Evolutionary conservation across 108 stramenopile genomes (phyloP).

Genomic region (Nitzschia sp.): DNA sequence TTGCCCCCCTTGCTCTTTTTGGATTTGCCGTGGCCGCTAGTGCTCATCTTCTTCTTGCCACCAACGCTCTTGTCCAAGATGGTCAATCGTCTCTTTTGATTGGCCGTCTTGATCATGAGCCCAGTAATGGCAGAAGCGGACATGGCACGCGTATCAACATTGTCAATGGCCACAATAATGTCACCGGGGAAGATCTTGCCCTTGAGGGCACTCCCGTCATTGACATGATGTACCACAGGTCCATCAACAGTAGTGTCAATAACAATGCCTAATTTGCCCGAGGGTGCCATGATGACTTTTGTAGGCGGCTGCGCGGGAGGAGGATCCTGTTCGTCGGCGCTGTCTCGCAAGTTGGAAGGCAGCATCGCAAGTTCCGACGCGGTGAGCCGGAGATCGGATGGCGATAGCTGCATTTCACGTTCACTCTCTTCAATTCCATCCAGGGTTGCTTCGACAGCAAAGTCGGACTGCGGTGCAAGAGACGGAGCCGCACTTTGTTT

Average conservation of each 20-base stretch:
- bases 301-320: neutral
- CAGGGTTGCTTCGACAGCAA: neutral
- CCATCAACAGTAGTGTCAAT: slow-evolving; percentile 83
- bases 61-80: slow-evolving; percentile 12
- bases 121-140: slow-evolving; percentile 70
- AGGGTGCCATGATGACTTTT: slow-evolving; percentile 58
- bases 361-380: slow-evolving; percentile 37
- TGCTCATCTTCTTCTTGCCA: neutral
- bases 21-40: too few relatives aligned
- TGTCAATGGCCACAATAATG: slow-evolving; percentile 75
- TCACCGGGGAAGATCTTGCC: slow-evolving; percentile 68
- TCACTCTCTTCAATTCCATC: slow-evolving; percentile 8
- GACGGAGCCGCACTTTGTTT: neutral
- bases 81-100: slow-evolving; percentile 54
- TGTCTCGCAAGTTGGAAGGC: slow-evolving; percentile 26
- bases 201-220: slow-evolving; percentile 50
- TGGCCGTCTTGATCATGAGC: slow-evolving; percentile 70
- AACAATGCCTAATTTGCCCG: slow-evolving; percentile 83
- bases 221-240: slow-evolving; percentile 74
- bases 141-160: slow-evolving; percentile 70
- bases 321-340: slow-evolving; percentile 7
- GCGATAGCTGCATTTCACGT: slow-evolving; percentile 7
- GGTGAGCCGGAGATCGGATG: slow-evolving; percentile 31
- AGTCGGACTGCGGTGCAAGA: neutral
- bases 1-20: too few relatives aligned